Evolutionary conservation across 1,139 yeast species (phyloP), one percentile per base, ranked within the genome.

Genomic region (Casaregolazyma lundiana): DNA sequence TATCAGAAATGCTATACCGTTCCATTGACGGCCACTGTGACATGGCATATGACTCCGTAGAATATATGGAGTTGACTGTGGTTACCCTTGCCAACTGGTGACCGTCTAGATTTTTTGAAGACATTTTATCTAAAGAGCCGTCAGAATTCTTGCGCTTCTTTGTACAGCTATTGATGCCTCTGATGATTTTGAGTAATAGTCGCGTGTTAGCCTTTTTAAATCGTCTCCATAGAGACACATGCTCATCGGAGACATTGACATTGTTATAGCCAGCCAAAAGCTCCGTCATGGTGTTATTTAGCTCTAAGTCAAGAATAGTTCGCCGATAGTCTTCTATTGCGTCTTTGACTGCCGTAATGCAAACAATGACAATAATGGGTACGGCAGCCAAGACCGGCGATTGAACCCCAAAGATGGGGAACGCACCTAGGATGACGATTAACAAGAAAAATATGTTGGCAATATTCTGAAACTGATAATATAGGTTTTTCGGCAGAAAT

Each of bases 281-380:
- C 63, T 87, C 95, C 1, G 95, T 86, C 15, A 84, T 79, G 6
- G 90, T 84, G 63, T 92, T 90, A 63, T 92, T 92, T 55, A 92
- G 80, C 59, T 90, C 95, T 55, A 80, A 68, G 66, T 92, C 98
- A 54, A 84, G 74, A 2, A 77, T 68, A 0, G 88, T 82, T 63
- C 98, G 78, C 58, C 94, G 77, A 49, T 88, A 90, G 67, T 92
- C 98, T 66, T 92, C 98, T 53, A 92, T 73, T 0, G 95, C 97
- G 68, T 92, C 98, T 64, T 90, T 90, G 52, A 86, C 69, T 13
- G 95, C 97, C 1, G 97, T 92, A 49, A 92, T 76, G 48, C 76
- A 70, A 35, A 92, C 95, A 71, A 92, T 90, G 45, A 88, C 96
- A 66, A 90, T 85, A 65, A 92, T 78, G 2, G 98, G 98, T 38